phyloP scores from a whole-genome alignment of 2,329 filamentous ascomycete genomes.

The Mariannaea sp. region DNA sequence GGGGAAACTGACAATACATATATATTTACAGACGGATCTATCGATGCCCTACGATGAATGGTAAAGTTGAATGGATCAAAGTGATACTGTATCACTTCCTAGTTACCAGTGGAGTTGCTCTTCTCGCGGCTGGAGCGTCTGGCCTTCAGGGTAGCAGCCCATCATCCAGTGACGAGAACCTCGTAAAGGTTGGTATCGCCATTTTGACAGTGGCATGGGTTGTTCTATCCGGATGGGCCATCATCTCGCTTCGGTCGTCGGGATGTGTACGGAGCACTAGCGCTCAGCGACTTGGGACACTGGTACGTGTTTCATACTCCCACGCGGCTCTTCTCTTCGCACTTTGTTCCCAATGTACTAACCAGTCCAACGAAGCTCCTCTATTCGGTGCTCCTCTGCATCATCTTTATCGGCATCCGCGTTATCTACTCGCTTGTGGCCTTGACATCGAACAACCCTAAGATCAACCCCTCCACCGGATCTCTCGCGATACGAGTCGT shows the following conservation, averaged over 20 bases:
- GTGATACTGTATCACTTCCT: constrained; percentile 10
- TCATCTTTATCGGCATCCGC: constrained; percentile 19
- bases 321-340: background rate
- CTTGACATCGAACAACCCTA: constrained; percentile 6
- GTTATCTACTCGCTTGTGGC: constrained; percentile 16
- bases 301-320: background rate
- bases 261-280: background rate
- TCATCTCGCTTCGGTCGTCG: background rate
- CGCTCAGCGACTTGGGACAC: constrained; percentile 5
- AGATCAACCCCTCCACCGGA: constrained; percentile 9
- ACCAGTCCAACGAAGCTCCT: constrained; percentile 4
- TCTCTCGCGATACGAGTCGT: constrained; percentile 12
- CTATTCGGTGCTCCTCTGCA: constrained; percentile 7
- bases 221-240: constrained; percentile 3
- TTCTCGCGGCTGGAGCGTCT: constrained; percentile 13
- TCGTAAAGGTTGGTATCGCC: constrained; percentile 15
- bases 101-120: constrained; percentile 11
- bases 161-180: constrained; percentile 1
- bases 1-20: no score
- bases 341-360: background rate
- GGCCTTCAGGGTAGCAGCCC: constrained; percentile 5
- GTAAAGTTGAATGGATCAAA: constrained; percentile 18
- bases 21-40: constrained; percentile 26
- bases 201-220: constrained; percentile 15
- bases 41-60: constrained; percentile 1